These are phyloP conservation scores for Pecoramyces ruminantium DNA, from an alignment of 192 early-diverging fungal species.

Conservation along the genomic window DNA sequence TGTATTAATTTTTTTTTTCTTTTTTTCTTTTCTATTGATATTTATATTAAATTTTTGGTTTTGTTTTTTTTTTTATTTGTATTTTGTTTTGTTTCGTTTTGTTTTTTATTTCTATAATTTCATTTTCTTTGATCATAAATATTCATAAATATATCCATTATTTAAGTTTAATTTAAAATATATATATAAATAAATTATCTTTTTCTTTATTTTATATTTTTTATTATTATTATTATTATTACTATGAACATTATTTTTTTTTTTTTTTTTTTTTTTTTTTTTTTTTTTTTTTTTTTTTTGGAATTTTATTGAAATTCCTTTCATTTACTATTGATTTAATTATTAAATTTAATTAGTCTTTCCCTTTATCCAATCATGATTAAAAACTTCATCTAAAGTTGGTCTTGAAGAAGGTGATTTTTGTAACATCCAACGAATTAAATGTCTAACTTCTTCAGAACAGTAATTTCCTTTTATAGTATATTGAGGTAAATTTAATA, in stretches of 20 bases:
- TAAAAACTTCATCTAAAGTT: conserved; percentile 37
- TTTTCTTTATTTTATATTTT: not conserved
- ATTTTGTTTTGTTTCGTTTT: no score
- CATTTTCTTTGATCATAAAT: no score
- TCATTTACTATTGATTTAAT: no score
- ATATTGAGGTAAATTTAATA: not conserved
- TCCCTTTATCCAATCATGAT: conserved; percentile 38
- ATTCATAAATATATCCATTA: no score
- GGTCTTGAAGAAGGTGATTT: conserved; percentile 36
- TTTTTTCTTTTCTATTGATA: no score
- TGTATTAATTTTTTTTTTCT: no score
- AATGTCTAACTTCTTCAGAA: conserved; percentile 21
- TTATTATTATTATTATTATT: not conserved
- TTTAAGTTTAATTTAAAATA: no score
- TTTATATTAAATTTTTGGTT: no score
- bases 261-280: not conserved
- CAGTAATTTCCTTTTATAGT: not conserved
- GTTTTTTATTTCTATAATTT: no score
- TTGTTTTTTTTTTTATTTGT: no score
- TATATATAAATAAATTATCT: no score
- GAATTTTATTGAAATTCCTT: no score
- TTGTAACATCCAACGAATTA: conserved; percentile 47
- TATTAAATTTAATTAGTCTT: not conserved
- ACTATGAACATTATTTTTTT: not conserved
- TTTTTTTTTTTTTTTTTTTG: not conserved